Evolutionary conservation across 1,139 yeast genomes (phyloP).

Genomic region (Pneumocystis oryctolagi): DNA sequence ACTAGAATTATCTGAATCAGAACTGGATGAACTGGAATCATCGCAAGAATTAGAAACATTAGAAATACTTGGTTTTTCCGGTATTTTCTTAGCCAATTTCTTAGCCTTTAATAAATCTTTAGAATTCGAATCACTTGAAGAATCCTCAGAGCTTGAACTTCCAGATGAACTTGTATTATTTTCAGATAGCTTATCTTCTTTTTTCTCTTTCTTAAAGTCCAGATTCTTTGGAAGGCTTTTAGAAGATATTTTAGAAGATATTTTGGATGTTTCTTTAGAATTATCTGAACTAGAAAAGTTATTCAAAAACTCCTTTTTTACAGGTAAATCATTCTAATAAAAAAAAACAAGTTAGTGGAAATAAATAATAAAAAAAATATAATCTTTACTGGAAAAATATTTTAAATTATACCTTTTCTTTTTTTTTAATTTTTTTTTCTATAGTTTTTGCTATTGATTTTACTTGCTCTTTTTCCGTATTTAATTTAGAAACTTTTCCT

Average conservation of each 20-base stretch:
- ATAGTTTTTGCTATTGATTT: background rate
- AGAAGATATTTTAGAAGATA: background rate
- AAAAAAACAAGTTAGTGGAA: background rate
- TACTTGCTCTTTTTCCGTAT: background rate
- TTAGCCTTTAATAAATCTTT: background rate
- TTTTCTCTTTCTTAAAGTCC: background rate
- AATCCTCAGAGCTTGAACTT: background rate
- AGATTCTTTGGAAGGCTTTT: background rate
- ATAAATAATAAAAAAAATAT: background rate
- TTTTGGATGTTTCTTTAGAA: background rate
- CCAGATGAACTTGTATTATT: background rate
- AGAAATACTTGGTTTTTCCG: background rate
- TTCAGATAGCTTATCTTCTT: background rate
- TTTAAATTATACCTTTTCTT: background rate
- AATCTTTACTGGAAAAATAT: background rate
- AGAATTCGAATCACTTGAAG: background rate
- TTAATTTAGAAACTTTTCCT: background rate
- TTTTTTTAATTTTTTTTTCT: background rate
- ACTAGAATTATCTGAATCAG: background rate
- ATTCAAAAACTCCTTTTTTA: background rate
- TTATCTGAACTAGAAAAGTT: background rate
- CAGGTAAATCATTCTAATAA: background rate
- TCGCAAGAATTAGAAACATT: slow-evolving; percentile 9
- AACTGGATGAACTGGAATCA: slow-evolving; percentile 11
- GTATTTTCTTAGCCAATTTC: background rate